Percentiles rank a stretch among this genome's conserved stretches.
Evolutionary conservation across 1,284 basidiomycete genomes (phyloP).

Genomic region (Schizophyllum amplum): DNA sequence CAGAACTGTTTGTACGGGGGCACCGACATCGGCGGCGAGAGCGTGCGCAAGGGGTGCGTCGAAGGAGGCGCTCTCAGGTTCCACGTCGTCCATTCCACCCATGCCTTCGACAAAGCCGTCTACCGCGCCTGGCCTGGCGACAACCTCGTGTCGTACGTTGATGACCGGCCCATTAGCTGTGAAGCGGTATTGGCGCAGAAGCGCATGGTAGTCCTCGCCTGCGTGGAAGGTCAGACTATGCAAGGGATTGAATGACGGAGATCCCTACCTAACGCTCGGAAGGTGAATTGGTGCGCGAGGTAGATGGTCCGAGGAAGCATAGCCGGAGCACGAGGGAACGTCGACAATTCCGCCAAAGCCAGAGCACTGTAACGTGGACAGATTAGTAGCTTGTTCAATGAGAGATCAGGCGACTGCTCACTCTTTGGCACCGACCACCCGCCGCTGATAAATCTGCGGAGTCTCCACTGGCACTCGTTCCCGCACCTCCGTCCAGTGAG

Average conservation of each 20-base stretch:
- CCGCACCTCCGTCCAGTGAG: conserved; percentile 49
- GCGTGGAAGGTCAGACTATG: background rate
- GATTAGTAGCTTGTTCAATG: conserved; percentile 1
- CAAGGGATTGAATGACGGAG: too few species aligned
- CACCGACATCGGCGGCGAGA: conserved; percentile 54
- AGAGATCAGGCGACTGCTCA: conserved; percentile 22
- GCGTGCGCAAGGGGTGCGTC: conserved; percentile 74
- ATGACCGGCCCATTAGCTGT: conserved; percentile 55
- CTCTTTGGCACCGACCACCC: conserved; percentile 3
- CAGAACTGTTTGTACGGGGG: conserved; percentile 40
- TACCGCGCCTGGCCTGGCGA: conserved; percentile 44
- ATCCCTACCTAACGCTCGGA: conserved; percentile 44
- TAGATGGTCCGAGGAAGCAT: conserved; percentile 71
- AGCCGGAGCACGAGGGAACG: conserved; percentile 46
- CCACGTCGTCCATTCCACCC: conserved; percentile 32
- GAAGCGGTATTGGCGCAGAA: conserved; percentile 60
- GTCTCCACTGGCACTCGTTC: conserved; percentile 12
- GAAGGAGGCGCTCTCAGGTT: conserved; percentile 46
- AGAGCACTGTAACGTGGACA: conserved; percentile 41
- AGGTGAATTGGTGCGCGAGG: conserved; percentile 74
- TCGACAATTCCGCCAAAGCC: conserved; percentile 74
- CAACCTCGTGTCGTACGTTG: conserved; percentile 64
- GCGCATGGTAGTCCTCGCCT: conserved; percentile 72
- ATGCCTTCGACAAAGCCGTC: conserved; percentile 26
- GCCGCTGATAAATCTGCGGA: conserved; percentile 1